Evolutionary conservation across 805 yeast genomes (phyloP), one percentile per base, ranked within the genome.

Genomic region (Osmozyma mogii): DNA sequence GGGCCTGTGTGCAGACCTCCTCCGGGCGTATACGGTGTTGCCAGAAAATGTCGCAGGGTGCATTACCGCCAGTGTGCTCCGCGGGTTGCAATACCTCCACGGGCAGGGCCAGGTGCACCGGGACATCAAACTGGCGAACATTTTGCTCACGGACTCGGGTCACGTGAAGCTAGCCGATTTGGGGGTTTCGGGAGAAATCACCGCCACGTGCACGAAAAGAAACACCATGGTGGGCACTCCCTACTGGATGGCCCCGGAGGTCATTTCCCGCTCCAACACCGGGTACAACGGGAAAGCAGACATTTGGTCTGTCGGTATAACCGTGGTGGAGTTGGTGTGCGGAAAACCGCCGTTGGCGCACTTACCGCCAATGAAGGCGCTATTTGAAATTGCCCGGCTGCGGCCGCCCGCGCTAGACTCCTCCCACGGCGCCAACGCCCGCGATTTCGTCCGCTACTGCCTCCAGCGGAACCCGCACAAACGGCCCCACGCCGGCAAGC

Each of bases 221-320:
- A 73, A 72, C 32, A 84, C 96, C 0, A 79, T 88, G 65, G 95
- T 87, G 30, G 97, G 97, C 1, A 87, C 96, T 0, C 96, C 96
- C 9, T 84, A 75, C 54, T 88, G 96, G 96, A 88, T 89, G 97
- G 98, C 98, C 0, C 98, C 98, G 0, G 98, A 92, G 52, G 82
- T 89, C n/a, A 81, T 92, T 25, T 92, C 94, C 7, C 32, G 34
- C 48, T 54, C 26, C 10, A 28, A 28, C 5, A 52, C 57, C 7
- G 94, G 92, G 1, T 87, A 92, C 52, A 70, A 83, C 47, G 82
- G 78, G 38, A 83, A 81, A 46, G 95, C 87, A 1, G 98, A 92
- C 50, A 83, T 92, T 30, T 92, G 98, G 98, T 85, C 96, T 0
- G 61, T 87, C 14, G 98, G 98, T 0, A 89, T 92, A 29, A 88